Base-by-base conservation (phyloP, 129 eudicot species). In the Helianthus tuberosus region DNA sequence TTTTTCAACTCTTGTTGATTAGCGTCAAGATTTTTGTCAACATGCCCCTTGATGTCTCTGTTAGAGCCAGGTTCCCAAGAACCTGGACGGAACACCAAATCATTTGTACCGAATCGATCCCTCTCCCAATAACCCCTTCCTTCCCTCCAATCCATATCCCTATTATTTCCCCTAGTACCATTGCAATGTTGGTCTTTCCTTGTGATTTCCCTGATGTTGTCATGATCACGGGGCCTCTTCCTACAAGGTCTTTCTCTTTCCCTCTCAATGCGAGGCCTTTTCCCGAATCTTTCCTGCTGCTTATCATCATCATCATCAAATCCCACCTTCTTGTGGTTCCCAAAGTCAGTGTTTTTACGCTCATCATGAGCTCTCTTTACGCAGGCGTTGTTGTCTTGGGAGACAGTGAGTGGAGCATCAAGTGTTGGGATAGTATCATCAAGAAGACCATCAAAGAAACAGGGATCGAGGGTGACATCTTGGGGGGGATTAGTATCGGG, bases 81-180 rank as follows among this genome's bases (percentile, higher is more conserved):
- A 70, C 98, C 98, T 61, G 62, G 67, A 57, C 83, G 97, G 51
- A 80, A 94, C 61, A 94, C 96, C 87, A 90, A 69, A 76, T 86
- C 93, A 68, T 82, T 85, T 2, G 85, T 83, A 11, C 86, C 93
- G 35, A 73, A 64, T 7, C 83, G 86, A 62, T 90, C 96, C 81
- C 98, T 75, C 77, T 94, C 98, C 98, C 98, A 94, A 38, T 88
- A 94, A 80, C 98, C 98, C 84, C 79, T 88, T 55, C 77, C 83
- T 60, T 94, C 98, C 72, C 83, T 81, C 79, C 77, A 68, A 44
- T 85, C 90, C 82, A 79, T 75, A 66, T 87, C 96, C 82, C 79
- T 75, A n/a, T 80, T 75, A n/a, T 80, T 80, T 8, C 85, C 86
- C 65, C 82, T 88, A 74, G 87, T 80, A 59, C 87, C 79, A 55